Base-by-base conservation (phyloP, 164 flowering plant species). In the Berberis thunbergii region DNA sequence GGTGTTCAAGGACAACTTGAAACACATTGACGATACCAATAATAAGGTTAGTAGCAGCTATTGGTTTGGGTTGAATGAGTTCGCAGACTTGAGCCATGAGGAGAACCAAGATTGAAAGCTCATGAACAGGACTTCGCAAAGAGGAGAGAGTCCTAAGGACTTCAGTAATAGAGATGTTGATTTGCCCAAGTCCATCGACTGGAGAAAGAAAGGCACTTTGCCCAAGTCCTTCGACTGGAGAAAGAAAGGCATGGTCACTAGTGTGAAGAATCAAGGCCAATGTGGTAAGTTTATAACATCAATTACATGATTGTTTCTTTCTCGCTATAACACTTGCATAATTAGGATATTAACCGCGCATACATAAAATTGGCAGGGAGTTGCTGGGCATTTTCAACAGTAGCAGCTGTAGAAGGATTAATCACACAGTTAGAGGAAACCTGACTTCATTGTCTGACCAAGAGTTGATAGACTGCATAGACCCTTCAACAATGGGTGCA, bases 381-480 rank as follows among this genome's bases (percentile, higher is more conserved):
- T 72, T 91, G 97, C 59, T 91, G 96, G 96, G 94, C 96, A 39
- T 91, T 88, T 74, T 88, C 96, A 4, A 83, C 97, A 0, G 90
- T 88, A 2, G 97, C 93, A 0, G 88, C 97, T 2, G 96, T 88
- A 52, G 97, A 91, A 68, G 93, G 96, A 88, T 91, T 42, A 84
- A 86, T 77, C 86, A 88, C 69, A 88, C 86, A 6, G 86, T 82
- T 46, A 83, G 94, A 1, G 91, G 93, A 40, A 84, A 91, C 48
- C 65, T 91, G 56, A 84, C 87, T 0, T 62, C 85, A 2, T 66
- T 91, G 62, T 88, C 97, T 1, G 97, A 91, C 78, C 97, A 91
- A 77, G 84, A 91, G 76, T 74, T 88, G 60, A 73, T 91, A 2
- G 97, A 91, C 40, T 88, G 97, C 53, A 86, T 81, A 84, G 65